phyloP scores from a whole-genome alignment of 106 monocot species.

The Acorus gramineus region DNA sequence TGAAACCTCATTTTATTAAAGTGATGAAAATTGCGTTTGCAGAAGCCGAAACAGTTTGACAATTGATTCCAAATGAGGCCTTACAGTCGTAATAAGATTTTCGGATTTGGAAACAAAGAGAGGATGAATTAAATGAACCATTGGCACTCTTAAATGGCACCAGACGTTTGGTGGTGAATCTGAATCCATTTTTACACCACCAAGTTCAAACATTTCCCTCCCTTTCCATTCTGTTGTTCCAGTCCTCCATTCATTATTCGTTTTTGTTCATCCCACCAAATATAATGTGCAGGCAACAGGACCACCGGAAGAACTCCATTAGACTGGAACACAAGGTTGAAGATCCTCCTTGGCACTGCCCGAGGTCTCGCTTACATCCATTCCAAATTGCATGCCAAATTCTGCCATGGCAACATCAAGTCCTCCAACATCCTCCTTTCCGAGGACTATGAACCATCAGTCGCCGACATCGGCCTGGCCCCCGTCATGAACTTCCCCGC shows the following conservation, averaged over 20 bases:
- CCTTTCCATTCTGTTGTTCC: background rate
- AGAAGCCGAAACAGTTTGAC: too few species aligned
- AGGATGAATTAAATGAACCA: too few species aligned
- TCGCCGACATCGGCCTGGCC: constrained; percentile 54
- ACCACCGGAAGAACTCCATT: constrained; percentile 31
- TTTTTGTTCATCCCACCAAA: background rate
- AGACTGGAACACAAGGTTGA: constrained; percentile 70
- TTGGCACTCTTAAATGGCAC: background rate
- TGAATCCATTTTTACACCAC: background rate
- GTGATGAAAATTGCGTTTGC: too few species aligned
- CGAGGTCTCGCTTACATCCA: constrained; percentile 65
- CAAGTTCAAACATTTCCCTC: background rate
- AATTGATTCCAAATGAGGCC: too few species aligned
- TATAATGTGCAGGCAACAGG: constrained; percentile 32
- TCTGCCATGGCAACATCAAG: constrained; percentile 83
- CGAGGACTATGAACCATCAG: constrained; percentile 27
- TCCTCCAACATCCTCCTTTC: constrained; percentile 61
- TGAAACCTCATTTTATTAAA: too few species aligned
- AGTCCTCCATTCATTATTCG: background rate
- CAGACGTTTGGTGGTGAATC: background rate
- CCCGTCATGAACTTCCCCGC: constrained; percentile 35
- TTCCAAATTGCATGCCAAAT: constrained; percentile 46
- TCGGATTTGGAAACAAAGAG: too few species aligned
- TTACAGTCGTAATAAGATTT: too few species aligned
- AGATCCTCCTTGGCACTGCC: constrained; percentile 54